Evolutionary conservation across 192 early-diverging fungal genomes (phyloP).

Genomic region (Chytriomyces confervae): DNA sequence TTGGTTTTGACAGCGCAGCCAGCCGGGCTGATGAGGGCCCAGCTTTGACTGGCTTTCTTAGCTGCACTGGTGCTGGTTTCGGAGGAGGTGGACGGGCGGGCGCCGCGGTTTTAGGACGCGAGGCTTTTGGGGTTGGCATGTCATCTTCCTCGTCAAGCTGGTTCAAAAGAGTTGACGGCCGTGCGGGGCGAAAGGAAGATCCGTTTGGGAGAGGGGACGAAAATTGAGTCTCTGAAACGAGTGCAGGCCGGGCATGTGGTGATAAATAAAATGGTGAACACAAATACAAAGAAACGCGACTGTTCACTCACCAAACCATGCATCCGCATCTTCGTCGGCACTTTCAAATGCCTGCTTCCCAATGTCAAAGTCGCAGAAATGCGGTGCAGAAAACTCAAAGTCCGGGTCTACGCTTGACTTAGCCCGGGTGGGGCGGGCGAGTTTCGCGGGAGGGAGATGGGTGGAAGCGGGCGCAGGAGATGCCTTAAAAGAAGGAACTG

Average conservation of each 20-base stretch:
- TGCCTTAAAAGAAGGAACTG: too few relatives aligned
- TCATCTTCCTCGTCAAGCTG: slow-evolving; percentile 24
- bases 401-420: slow-evolving; percentile 2
- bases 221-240: too few relatives aligned
- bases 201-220: too few relatives aligned
- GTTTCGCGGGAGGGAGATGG: background rate
- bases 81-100: background rate
- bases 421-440: background rate
- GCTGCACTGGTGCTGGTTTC: background rate
- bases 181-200: too few relatives aligned
- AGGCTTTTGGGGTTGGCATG: background rate
- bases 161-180: slow-evolving; percentile 6
- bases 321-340: slow-evolving; percentile 34
- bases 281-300: slow-evolving; percentile 3
- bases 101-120: background rate
- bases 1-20: background rate
- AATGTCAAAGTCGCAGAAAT: slow-evolving; percentile 47
- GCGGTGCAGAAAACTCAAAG: slow-evolving; percentile 54
- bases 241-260: too few relatives aligned
- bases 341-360: slow-evolving; percentile 7
- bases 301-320: slow-evolving; percentile 60
- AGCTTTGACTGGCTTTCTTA: background rate
- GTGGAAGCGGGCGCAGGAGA: background rate
- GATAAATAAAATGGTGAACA: too few relatives aligned
- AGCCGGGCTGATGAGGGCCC: too few relatives aligned